Conservation (phyloP, 345 rosid species). For the Hibiscus trionum region DNA sequence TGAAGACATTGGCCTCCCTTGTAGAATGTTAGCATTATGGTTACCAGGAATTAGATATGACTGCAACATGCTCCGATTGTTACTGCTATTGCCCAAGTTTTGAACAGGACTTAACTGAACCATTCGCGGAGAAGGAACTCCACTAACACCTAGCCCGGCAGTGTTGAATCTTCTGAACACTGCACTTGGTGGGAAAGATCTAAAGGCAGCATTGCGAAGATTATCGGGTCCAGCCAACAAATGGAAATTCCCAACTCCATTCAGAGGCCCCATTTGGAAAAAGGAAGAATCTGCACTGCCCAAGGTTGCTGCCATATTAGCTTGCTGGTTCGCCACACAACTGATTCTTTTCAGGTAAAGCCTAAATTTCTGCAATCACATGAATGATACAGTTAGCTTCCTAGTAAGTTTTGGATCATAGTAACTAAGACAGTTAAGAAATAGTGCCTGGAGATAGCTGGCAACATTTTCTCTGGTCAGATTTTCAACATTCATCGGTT, state of each 20-base stretch:
- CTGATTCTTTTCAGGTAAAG: no score
- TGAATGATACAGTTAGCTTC: no score
- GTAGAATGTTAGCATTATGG: constrained; percentile 47
- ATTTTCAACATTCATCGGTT: no score
- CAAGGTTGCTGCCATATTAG: constrained; percentile 40
- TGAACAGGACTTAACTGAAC: constrained; percentile 40
- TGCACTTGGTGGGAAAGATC: constrained; percentile 38
- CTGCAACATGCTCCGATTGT: constrained; percentile 7
- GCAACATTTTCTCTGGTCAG: no score
- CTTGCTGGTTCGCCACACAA: no score
- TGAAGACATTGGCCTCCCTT: constrained; percentile 57
- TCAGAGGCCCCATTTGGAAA: constrained; percentile 39
- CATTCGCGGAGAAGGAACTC: constrained; percentile 41
- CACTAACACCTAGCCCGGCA: constrained; percentile 35
- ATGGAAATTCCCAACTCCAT: constrained; percentile 46
- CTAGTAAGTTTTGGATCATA: no score
- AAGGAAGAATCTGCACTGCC: constrained; percentile 52
- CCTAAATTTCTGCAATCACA: no score
- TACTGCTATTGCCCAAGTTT: constrained; percentile 29
- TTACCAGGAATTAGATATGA: constrained; percentile 11
- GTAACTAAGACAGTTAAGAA: no score
- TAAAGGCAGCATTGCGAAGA: constrained; percentile 33
- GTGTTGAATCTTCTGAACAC: constrained; percentile 53
- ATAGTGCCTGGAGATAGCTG: no score
- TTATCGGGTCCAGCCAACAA: constrained; percentile 39